These are phyloP conservation scores for Globisporangium lucens DNA, from an alignment of 352 stramenopile species.

Conservation along the genomic window DNA sequence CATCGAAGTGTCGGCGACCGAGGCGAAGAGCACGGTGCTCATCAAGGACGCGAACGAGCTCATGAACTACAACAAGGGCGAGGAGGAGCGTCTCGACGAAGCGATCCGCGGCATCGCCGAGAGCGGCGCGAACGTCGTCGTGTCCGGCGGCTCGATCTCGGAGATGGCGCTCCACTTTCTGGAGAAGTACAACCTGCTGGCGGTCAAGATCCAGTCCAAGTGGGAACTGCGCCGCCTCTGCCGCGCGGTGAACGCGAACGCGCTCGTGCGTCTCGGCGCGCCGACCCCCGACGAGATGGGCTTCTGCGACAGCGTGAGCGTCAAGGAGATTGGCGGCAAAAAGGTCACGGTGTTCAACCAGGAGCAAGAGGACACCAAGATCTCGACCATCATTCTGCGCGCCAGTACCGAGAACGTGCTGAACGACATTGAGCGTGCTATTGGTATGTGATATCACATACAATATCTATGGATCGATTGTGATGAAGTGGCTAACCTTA, in stretches of 20 bases:
- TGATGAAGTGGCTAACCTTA: not conserved
- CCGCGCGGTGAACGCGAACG: conserved; percentile 95
- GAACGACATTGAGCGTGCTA: conserved; percentile 97
- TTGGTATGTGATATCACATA: conserved; percentile 43
- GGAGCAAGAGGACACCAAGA: conserved; percentile 91
- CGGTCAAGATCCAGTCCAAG: conserved; percentile 97
- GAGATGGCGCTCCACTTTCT: conserved; percentile 99
- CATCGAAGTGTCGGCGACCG: conserved; percentile 95
- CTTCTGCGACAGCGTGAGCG: conserved; percentile 89
- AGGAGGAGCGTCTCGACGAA: conserved; percentile 98
- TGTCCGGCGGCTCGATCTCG: conserved; percentile 95
- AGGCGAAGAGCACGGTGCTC: conserved; percentile 99
- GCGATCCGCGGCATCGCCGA: conserved; percentile 96
- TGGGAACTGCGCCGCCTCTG: conserved; percentile 98
- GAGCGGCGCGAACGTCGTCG: conserved; percentile 94
- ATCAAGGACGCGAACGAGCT: conserved; percentile 99
- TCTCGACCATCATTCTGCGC: conserved; percentile 95
- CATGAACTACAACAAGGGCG: conserved; percentile 99
- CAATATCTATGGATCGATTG: not conserved
- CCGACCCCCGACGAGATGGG: conserved; percentile 98
- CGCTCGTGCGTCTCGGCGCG: conserved; percentile 95
- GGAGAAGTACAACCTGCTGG: conserved; percentile 97
- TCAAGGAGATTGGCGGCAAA: conserved; percentile 95
- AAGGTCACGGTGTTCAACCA: conserved; percentile 97
- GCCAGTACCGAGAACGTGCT: conserved; percentile 96